Evolutionary conservation across 129 eudicot genomes (phyloP), one percentile per base, ranked within the genome.

Genomic region (Helichrysum umbraculigerum): DNA sequence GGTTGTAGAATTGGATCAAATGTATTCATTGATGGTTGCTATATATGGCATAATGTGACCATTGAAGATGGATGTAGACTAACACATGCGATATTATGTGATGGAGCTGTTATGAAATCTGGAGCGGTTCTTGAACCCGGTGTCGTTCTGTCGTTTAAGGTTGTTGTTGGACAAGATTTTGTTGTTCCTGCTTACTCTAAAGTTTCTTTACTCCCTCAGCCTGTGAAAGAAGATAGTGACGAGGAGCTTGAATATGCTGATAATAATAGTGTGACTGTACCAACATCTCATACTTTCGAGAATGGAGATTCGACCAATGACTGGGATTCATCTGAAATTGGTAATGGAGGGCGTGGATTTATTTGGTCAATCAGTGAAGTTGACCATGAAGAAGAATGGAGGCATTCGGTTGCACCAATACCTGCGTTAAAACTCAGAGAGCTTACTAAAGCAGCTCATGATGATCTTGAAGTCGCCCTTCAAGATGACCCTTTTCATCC

Each of bases 171-270:
- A 21, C 81, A 63, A 68, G 70, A 73, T 19, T 94, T 91, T 62
- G 86, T 86, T 7, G 97, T 94, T 71, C 98, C 98, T 50, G 83
- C 92, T 44, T 91, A 94, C 80, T 94, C 98, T 3, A 94, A 91
- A 85, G 98, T 89, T 69, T 94, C 98, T 34, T 82, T 94, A 73
- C 86, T 78, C 77, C 88, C 83, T 62, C 93, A 94, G 75, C 98
- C 98, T 14, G 82, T 88, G 75, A 80, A 75, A 68, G 81, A 87
- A 87, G 98, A 94, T 71, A 94, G 98, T 83, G 98, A 94, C 30
- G 98, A 94, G 82, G 98, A 94, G 83, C 89, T 94, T 66, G 98
- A 94, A 80, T 94, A 94, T 80, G 93, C 93, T 76, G 98, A 94
- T 78, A 84, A 70, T 74, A 87, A 92, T 71, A 81, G 77, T 70